phyloP scores from a whole-genome alignment of 805 yeast genomes.

The Nakazawaea molendinolei region DNA sequence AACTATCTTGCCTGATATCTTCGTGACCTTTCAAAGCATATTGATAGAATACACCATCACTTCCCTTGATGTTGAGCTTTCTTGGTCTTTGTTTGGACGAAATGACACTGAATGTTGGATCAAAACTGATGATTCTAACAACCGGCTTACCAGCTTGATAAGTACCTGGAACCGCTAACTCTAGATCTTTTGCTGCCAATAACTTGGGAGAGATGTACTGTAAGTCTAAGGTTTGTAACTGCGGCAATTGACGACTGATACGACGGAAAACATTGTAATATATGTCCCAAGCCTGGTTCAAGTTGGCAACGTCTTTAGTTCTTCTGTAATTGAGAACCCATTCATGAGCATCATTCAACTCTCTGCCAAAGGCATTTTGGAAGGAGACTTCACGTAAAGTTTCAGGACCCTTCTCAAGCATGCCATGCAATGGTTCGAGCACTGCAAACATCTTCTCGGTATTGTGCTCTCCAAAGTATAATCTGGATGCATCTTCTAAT shows the following conservation, averaged over 20 bases:
- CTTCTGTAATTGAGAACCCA: constrained; percentile 85
- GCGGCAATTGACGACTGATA: constrained; percentile 84
- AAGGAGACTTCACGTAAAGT: constrained; percentile 91
- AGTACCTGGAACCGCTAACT: constrained; percentile 91
- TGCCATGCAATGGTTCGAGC: constrained; percentile 79
- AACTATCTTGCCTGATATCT: constrained; percentile 93
- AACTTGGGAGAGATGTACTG: constrained; percentile 93
- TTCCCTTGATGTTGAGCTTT: constrained; percentile 69
- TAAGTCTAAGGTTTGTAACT: constrained; percentile 75
- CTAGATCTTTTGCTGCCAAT: constrained; percentile 69
- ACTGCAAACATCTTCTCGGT: constrained; percentile 92
- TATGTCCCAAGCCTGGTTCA: constrained; percentile 97
- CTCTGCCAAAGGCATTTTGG: constrained; percentile 90
- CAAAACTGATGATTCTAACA: constrained; percentile 66
- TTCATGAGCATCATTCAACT: constrained; percentile 84
- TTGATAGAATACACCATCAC: constrained; percentile 87
- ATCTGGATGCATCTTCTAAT: constrained; percentile 89
- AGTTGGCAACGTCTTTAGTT: constrained; percentile 77
- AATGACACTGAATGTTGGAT: constrained; percentile 78
- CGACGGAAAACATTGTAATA: constrained; percentile 91
- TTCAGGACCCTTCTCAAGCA: constrained; percentile 82
- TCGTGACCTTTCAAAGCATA: constrained; percentile 91
- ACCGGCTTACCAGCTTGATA: constrained; percentile 80
- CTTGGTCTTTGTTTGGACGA: constrained; percentile 96
- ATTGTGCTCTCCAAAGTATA: constrained; percentile 90